Conservation (phyloP, 768 basidiomycete genomes). For the Strobilomyces dryophilus region DNA sequence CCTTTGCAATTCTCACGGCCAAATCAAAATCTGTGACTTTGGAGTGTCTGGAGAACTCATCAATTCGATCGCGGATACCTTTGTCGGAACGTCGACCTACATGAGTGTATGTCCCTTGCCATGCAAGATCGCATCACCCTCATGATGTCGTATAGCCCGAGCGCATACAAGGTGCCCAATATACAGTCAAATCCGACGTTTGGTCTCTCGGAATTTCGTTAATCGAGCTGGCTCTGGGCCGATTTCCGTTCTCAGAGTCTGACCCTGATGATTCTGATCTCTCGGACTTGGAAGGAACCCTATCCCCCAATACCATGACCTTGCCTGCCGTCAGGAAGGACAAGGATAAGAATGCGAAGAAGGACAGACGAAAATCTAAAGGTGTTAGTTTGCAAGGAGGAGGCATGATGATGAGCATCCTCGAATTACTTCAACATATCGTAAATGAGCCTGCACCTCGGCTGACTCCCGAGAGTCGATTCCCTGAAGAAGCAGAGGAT, state of each 20-base stretch:
- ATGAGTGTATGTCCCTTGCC: constrained; percentile 79
- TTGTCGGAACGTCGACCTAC: constrained; percentile 97
- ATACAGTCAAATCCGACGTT: constrained; percentile 98
- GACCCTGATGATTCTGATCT: constrained; percentile 70
- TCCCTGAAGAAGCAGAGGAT: constrained; percentile 68
- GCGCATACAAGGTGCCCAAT: constrained; percentile 97
- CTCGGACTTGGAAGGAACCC: constrained; percentile 77
- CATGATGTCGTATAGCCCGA: constrained; percentile 66
- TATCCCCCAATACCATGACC: constrained; percentile 61
- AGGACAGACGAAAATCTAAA: constrained; percentile 82
- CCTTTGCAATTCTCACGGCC: constrained; percentile 86
- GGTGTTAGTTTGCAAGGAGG: constrained; percentile 93
- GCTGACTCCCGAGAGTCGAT: constrained; percentile 70
- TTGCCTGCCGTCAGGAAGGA: constrained; percentile 35
- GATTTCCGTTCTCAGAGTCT: constrained; percentile 93
- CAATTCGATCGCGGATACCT: constrained; percentile 98
- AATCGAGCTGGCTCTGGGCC: constrained; percentile 93
- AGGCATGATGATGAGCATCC: constrained; percentile 96
- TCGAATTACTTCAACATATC: constrained; percentile 95
- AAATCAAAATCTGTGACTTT: constrained; percentile 99
- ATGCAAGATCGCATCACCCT: constrained; percentile 11
- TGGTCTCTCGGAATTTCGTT: constrained; percentile 98
- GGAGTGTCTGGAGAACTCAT: constrained; percentile 98
- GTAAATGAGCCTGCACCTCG: constrained; percentile 97
- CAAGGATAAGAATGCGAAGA: constrained; percentile 51